phyloP scores from a whole-genome alignment of 306 rosid species.

The Cicer bijugum region DNA sequence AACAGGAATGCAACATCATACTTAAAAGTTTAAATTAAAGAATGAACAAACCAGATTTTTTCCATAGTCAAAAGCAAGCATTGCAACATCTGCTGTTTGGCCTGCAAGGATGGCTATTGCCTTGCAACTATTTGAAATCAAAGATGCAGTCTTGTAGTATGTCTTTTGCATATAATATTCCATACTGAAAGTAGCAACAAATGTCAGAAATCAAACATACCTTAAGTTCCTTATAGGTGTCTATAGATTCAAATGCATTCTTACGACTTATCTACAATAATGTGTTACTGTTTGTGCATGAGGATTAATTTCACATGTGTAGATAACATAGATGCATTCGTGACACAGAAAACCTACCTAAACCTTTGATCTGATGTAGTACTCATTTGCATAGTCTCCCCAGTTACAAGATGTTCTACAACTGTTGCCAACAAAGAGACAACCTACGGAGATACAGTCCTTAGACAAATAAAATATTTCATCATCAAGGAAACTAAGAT shows the following conservation, averaged over 20 bases:
- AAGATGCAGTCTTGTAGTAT: slow-evolving; percentile 91
- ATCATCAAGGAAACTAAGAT: no score
- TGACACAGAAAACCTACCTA: slow-evolving; percentile 60
- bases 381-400: slow-evolving; percentile 96
- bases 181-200: slow-evolving; percentile 73
- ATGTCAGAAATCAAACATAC: slow-evolving; percentile 35
- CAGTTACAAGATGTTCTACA: slow-evolving; percentile 87
- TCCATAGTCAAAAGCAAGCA: slow-evolving; percentile 86
- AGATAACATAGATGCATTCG: background rate
- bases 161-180: slow-evolving; percentile 91
- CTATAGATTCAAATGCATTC: slow-evolving; percentile 7
- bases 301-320: background rate
- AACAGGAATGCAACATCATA: background rate
- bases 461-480: no score
- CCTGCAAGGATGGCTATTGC: slow-evolving; percentile 95
- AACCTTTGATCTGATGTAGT: slow-evolving; percentile 71
- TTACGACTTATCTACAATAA: background rate
- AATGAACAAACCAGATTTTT: slow-evolving; percentile 85
- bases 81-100: slow-evolving; percentile 89
- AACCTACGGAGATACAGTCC: slow-evolving; percentile 52
- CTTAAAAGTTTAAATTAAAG: slow-evolving; percentile 29
- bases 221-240: background rate
- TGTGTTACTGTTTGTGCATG: background rate
- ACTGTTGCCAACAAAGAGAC: slow-evolving; percentile 76
- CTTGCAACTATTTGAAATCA: slow-evolving; percentile 96